A percentile compares a stretch with the other conserved stretches of the same genome.
Evolutionary conservation across 169 alveolate species (phyloP).

Genomic region (Plasmodium adleri): DNA sequence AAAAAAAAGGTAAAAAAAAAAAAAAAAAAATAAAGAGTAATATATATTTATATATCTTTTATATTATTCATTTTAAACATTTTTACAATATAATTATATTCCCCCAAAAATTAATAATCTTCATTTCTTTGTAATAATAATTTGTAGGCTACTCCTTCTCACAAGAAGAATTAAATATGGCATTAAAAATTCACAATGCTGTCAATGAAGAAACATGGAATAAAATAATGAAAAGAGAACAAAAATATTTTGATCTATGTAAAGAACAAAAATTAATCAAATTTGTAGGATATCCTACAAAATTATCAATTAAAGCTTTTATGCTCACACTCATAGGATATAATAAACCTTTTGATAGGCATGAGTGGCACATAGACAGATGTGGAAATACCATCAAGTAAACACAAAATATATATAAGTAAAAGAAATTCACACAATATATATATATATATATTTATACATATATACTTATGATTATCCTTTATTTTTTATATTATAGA

Average conservation of each 20-base stretch:
- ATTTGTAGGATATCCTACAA: slow-evolving; percentile 80
- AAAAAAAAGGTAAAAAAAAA: slow-evolving; percentile 77
- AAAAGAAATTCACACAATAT: neutral
- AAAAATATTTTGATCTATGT: slow-evolving; percentile 77
- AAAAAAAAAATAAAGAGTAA: neutral
- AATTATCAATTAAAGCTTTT: slow-evolving; percentile 81
- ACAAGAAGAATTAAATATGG: slow-evolving; percentile 76
- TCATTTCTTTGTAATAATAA: no score
- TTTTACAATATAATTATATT: no score
- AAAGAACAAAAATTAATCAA: slow-evolving; percentile 80
- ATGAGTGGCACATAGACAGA: slow-evolving; percentile 86
- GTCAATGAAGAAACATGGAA: slow-evolving; percentile 88
- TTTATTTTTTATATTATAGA: neutral
- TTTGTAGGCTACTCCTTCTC: slow-evolving; percentile 80
- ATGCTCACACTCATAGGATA: slow-evolving; percentile 79
- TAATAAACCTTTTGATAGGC: slow-evolving; percentile 85
- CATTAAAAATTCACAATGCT: slow-evolving; percentile 84
- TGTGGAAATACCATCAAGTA: slow-evolving; percentile 86
- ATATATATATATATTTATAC: neutral
- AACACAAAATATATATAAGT: neutral
- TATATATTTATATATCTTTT: neutral
- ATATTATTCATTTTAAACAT: neutral
- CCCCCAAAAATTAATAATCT: no score
- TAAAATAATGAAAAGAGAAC: slow-evolving; percentile 83
- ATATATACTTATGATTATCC: neutral